Percentiles rank a stretch among this genome's conserved stretches.
phyloP scores from a whole-genome alignment of 2,329 filamentous ascomycete species.

The Zymoseptoria passerinii region DNA sequence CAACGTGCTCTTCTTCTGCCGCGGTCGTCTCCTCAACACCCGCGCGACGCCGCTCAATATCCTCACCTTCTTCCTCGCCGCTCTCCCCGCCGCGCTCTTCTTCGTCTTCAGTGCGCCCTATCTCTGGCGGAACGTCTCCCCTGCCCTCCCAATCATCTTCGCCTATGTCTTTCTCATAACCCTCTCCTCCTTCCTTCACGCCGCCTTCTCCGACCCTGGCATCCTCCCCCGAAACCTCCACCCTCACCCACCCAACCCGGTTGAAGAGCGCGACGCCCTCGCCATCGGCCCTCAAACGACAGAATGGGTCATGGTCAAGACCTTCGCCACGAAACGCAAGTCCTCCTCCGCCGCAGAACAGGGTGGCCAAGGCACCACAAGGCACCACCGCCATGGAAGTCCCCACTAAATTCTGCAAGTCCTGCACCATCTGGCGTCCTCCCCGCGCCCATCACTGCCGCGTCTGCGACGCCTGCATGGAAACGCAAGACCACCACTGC shows the following conservation, averaged over 20 bases:
- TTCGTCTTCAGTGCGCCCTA: conserved; percentile 77
- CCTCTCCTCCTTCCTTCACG: conserved; percentile 88
- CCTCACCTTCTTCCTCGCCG: conserved; percentile 70
- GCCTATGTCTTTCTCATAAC: conserved; percentile 87
- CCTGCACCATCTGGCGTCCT: conserved; percentile 94
- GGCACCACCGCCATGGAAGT: conserved; percentile 79
- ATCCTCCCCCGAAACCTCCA: conserved; percentile 90
- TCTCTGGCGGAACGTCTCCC: conserved; percentile 78
- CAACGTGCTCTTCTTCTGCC: conserved; percentile 82
- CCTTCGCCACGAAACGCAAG: conserved; percentile 16
- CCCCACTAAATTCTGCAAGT: conserved; percentile 95
- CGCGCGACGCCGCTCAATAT: conserved; percentile 82
- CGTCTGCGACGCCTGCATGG: conserved; percentile 92
- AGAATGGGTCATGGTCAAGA: conserved; percentile 77
- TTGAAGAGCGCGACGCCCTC: conserved; percentile 66
- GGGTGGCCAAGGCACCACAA: conserved; percentile 26
- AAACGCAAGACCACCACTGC: conserved; percentile 96
- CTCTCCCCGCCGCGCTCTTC: conserved; percentile 73
- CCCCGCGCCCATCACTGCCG: conserved; percentile 94
- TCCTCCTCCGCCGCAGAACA: conserved; percentile 10
- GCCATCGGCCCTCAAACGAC: conserved; percentile 76
- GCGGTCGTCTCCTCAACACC: conserved; percentile 76
- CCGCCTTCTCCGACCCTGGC: conserved; percentile 84
- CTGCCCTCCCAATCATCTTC: conserved; percentile 80
- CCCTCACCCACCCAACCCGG: conserved; percentile 67